phyloP scores from a whole-genome alignment of 176 grass and related monocot species.

The Guadua angustifolia region DNA sequence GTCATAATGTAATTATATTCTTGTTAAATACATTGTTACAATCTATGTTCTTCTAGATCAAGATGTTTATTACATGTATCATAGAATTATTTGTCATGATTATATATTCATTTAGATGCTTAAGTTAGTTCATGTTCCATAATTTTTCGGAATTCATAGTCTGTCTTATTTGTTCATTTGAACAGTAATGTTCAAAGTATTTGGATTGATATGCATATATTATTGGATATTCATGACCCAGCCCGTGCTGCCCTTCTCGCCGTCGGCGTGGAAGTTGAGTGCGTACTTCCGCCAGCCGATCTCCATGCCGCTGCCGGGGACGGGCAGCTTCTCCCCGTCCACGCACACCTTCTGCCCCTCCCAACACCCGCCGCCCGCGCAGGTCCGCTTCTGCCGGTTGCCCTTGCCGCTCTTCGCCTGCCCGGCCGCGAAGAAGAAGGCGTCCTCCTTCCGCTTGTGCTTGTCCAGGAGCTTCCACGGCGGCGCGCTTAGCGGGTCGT shows the following conservation, averaged over 20 bases:
- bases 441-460: background rate
- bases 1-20: too few relatives aligned
- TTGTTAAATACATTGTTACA: too few relatives aligned
- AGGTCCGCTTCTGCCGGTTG: background rate
- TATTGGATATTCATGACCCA: too few relatives aligned
- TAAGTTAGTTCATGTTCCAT: too few relatives aligned
- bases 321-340: background rate
- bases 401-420: background rate
- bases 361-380: background rate
- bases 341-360: background rate
- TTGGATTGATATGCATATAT: too few relatives aligned
- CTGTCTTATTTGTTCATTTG: too few relatives aligned
- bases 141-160: too few relatives aligned
- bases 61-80: too few relatives aligned
- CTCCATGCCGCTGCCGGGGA: background rate
- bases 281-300: conserved; percentile 18
- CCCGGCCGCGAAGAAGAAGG: conserved; percentile 25
- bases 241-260: conserved; percentile 6
- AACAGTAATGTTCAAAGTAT: too few relatives aligned
- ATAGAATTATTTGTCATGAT: too few relatives aligned
- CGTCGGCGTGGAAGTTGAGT: conserved; percentile 1
- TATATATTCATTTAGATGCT: too few relatives aligned
- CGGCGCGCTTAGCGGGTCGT: background rate
- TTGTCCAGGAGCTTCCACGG: conserved; percentile 35
- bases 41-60: too few relatives aligned